Base-by-base conservation (phyloP, 768 basidiomycete genomes). In the Podaxis mareebaensis region DNA sequence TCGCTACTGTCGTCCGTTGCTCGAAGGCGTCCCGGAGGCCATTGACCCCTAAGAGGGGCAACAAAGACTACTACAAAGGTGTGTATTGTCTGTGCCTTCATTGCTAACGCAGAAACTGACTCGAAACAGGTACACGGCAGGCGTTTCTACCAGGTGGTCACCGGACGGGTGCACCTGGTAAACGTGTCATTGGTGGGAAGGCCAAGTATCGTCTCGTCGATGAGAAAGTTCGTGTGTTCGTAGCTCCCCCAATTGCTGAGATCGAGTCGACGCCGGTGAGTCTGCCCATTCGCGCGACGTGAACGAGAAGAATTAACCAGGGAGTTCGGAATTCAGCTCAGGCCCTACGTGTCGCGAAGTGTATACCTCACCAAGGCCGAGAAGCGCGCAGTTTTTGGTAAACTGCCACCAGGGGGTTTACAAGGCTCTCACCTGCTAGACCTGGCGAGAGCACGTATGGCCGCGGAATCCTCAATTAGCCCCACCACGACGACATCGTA, bases 31-130 rank as follows among this genome's bases (percentile, higher is more conserved):
- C 92, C 0, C 82, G 96, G 61, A 80, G 86, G 26, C 85, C 95
- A 2, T 79, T 99, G 55, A 95, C 90, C 0, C 81, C 92, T 0
- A 98, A 98, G 74, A 78, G 88, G 53, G 96, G 86, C 15, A 97
- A 97, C 79, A 99, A 98, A 71, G 94, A 99, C 72, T 98, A 83
- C 73, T 98, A 97, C 83, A 99, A 99, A 76, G 96, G 96, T 91
- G 6, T n/a, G 76, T 66, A 40, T 38, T 39, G 6, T 17, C n/a
- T 24, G 5, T 20, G n/a, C 17, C 33, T 49, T 59, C 36, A 10
- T 33, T n/a, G 3, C 44, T 15, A 63, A 33, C 33, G 30, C 4
- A n/a, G 13, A 20, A n/a, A 12, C 10, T 38, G 13, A 61, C 48
- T 61, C 33, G 40, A 53, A 40, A 26, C 10, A 95, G 93, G 94